phyloP scores from a whole-genome alignment of 2,329 filamentous ascomycete genomes.

The Coleophoma cylindrospora region DNA sequence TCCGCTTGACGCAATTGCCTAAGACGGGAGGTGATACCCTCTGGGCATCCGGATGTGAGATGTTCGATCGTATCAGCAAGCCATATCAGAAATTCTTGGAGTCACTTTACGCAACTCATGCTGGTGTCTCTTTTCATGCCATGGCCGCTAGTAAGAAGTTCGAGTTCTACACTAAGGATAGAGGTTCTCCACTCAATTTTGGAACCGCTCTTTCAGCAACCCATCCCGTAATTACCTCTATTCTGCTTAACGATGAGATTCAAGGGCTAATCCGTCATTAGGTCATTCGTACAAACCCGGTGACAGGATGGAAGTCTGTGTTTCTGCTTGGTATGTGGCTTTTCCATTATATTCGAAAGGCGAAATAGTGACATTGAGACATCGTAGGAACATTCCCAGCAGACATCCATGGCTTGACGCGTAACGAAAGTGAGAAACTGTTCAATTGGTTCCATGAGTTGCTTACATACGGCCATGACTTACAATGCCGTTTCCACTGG shows the following conservation, averaged over 20 bases:
- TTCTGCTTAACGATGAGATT: too few species aligned
- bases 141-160: slow-evolving; percentile 39
- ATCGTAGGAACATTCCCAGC: too few species aligned
- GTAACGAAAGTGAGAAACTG: slow-evolving; percentile 41
- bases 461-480: slow-evolving; percentile 48
- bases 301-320: slow-evolving; percentile 51
- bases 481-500: slow-evolving; percentile 41
- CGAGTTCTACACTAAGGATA: slow-evolving; percentile 37
- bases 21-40: slow-evolving; percentile 41
- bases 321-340: slow-evolving; percentile 43
- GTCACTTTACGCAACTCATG: slow-evolving; percentile 48
- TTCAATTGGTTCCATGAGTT: slow-evolving; percentile 47
- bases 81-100: slow-evolving; percentile 55
- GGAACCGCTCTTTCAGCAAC: slow-evolving; percentile 41
- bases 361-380: too few species aligned
- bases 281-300: slow-evolving; percentile 48
- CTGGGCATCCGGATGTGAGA: slow-evolving; percentile 62
- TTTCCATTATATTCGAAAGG: slow-evolving; percentile 39
- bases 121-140: slow-evolving; percentile 43
- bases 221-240: slow-evolving; percentile 33
- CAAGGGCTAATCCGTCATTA: too few species aligned
- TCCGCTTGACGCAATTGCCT: slow-evolving; percentile 7
- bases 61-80: slow-evolving; percentile 57
- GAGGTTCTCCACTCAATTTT: slow-evolving; percentile 45
- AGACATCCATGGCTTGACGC: slow-evolving; percentile 34